Conservation (phyloP, 306 rosid genomes). For the Sesbania bispinosa region DNA sequence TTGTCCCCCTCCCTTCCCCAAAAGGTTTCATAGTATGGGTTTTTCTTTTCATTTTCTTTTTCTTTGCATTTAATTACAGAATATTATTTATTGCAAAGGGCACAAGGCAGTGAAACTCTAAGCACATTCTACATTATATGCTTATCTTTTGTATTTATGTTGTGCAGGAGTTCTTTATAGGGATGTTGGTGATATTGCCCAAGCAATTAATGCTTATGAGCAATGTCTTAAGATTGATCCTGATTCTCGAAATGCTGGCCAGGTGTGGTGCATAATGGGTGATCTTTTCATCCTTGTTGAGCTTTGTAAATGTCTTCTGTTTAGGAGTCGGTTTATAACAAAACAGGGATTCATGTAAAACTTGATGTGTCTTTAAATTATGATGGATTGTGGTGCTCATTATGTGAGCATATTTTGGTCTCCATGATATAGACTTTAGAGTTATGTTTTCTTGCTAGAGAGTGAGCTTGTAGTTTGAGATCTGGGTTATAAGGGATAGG, state of each 20-base stretch:
- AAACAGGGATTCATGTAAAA: background rate
- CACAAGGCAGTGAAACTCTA: background rate
- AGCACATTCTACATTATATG: background rate
- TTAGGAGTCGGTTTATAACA: background rate
- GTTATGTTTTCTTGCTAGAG: too few species aligned
- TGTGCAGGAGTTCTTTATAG: constrained; percentile 88
- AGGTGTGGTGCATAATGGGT: constrained; percentile 50
- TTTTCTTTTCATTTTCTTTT: too few species aligned
- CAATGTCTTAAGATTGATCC: constrained; percentile 95
- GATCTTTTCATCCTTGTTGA: background rate
- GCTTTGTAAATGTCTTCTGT: background rate
- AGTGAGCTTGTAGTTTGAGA: too few species aligned
- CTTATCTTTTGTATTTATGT: constrained; percentile 25
- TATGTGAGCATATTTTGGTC: background rate
- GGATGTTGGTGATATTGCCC: constrained; percentile 86
- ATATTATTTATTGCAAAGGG: background rate
- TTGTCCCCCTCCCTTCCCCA: background rate
- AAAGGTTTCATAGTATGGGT: background rate
- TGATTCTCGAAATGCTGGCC: constrained; percentile 98
- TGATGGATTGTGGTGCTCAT: background rate
- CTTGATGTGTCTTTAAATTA: background rate
- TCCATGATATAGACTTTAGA: too few species aligned
- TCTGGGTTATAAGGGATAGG: too few species aligned
- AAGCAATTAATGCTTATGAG: constrained; percentile 90
- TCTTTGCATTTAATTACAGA: background rate